Percentiles rank a stretch among this genome's conserved stretches.
phyloP scores from a whole-genome alignment of 2,329 filamentous ascomycete species.

The Alternaria ethzedia region DNA sequence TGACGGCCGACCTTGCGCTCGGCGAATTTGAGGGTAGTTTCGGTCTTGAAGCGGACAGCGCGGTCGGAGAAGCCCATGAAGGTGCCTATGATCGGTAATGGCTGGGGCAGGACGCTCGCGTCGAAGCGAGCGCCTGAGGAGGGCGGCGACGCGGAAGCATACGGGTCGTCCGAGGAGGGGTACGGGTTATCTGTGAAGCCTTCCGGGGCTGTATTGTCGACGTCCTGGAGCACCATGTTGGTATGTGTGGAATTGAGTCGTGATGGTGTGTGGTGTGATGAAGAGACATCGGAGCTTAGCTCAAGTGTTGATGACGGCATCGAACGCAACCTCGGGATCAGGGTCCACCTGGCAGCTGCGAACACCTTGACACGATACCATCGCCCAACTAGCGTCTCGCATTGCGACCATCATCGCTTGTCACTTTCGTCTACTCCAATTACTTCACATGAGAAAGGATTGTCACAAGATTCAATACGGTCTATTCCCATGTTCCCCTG shows the following conservation, averaged over 20 bases:
- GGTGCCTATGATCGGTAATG: constrained; percentile 43
- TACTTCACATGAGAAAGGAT: not conserved
- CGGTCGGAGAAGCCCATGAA: constrained; percentile 37
- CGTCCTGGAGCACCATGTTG: constrained; percentile 53
- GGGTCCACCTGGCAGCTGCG: constrained; percentile 9
- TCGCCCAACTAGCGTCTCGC: not conserved
- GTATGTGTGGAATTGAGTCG: constrained; percentile 21
- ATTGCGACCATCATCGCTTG: not conserved
- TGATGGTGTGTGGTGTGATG: constrained; percentile 33
- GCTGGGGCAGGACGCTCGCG: constrained; percentile 45
- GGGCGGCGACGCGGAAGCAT: constrained; percentile 30
- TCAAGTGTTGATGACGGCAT: constrained; percentile 37
- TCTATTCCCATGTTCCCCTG: constrained; percentile 16
- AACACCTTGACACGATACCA: constrained; percentile 8
- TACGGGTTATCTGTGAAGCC: constrained; percentile 40
- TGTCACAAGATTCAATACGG: constrained; percentile 1
- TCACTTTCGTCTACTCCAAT: not conserved
- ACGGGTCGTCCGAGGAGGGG: constrained; percentile 48
- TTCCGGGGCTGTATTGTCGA: constrained; percentile 37
- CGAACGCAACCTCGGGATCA: constrained; percentile 15
- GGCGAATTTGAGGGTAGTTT: constrained; percentile 41
- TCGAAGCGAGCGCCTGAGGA: constrained; percentile 40
- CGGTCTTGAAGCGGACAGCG: constrained; percentile 36
- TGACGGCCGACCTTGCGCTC: constrained; percentile 46
- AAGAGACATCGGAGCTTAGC: constrained; percentile 17